These are phyloP conservation scores for Glarea lozoyensis DNA, from an alignment of 495 filamentous ascomycete genomes.

Conservation along the genomic window DNA sequence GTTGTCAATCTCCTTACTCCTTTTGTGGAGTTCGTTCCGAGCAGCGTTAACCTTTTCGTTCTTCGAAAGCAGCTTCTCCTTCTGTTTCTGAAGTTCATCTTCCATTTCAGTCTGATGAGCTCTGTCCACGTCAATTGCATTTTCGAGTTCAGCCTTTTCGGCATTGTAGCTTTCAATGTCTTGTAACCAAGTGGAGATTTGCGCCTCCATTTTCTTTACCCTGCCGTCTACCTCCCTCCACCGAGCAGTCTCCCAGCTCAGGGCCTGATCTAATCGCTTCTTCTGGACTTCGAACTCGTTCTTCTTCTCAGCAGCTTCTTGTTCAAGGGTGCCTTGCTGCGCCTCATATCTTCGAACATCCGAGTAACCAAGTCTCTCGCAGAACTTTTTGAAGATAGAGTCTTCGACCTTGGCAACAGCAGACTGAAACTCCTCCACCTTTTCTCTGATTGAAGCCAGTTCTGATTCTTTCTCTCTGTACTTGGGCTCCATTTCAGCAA, in stretches of 20 bases:
- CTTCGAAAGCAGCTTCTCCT: conserved; percentile 54
- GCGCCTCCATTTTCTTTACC: conserved; percentile 55
- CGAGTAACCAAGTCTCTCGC: conserved; percentile 74
- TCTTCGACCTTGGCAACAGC: conserved; percentile 82
- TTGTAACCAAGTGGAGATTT: conserved; percentile 52
- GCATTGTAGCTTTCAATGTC: conserved; percentile 60
- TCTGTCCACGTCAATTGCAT: conserved; percentile 59
- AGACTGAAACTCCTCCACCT: conserved; percentile 59
- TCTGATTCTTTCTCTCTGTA: conserved; percentile 60
- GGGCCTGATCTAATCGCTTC: conserved; percentile 65
- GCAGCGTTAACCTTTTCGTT: conserved; percentile 70
- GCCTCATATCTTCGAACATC: conserved; percentile 89
- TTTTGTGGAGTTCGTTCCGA: conserved; percentile 77
- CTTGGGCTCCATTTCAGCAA: conserved; percentile 69
- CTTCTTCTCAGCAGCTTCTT: conserved; percentile 79
- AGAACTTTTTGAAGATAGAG: conserved; percentile 80
- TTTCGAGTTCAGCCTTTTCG: conserved; percentile 66
- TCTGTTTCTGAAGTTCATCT: conserved; percentile 59
- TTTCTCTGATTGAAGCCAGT: conserved; percentile 55
- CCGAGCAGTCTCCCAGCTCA: conserved; percentile 57
- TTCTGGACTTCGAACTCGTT: conserved; percentile 80
- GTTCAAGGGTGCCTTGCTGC: conserved; percentile 83
- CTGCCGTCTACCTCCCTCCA: conserved; percentile 34
- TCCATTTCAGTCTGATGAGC: conserved; percentile 71
- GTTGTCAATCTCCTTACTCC: conserved; percentile 71